Evolutionary conservation across 1,284 basidiomycete genomes (phyloP), one percentile per base, ranked within the genome.

Genomic region (Sanghuangporus baumii): DNA sequence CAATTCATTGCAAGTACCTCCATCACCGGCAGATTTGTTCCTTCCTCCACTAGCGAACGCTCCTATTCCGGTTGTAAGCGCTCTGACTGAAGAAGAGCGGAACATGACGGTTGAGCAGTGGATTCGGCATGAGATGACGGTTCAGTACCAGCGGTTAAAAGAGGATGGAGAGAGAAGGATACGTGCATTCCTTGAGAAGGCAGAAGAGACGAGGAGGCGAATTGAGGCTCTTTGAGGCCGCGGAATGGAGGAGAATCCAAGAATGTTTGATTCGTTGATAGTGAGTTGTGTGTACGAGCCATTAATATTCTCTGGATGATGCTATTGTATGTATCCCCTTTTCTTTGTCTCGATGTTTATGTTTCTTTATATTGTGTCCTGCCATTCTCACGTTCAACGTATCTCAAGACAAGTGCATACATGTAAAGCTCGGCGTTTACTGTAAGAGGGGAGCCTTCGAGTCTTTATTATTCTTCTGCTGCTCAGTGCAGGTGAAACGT

Each of bases 91-190:
- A 37, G 80, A 81, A n/a, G 88, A 91, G 69, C 74, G 85, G 60
- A 72, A 77, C 36, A 85, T 91, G 86, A 87, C 88, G 0, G 82
- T 91, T 41, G 89, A 91, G 67, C 83, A 91, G 68, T 91, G 87
- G 84, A 85, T 91, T 65, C 77, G 85, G 59, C 82, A 84, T 67
- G 88, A 91, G 72, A 88, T 88, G 69, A 78, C 78, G 63, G 71
- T 82, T 41, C 81, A 89, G 70, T 83, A 82, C 65, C 83, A 84
- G 66, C 81, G 79, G 67, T 80, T 91, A 65, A 77, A 79, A 70
- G 72, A 76, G 62, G 88, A 90, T 67, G 88, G 84, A 6, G 83
- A 84, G 71, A 74, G 77, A 65, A 80, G 82, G 70, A 79, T 91
- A 63, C 75, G 75, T 46, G 73, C 76, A 68, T 89, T 91, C 70